Percentiles rank a stretch among this genome's conserved stretches.
phyloP scores from a whole-genome alignment of 805 yeast species.

The Metschnikowia matae region DNA sequence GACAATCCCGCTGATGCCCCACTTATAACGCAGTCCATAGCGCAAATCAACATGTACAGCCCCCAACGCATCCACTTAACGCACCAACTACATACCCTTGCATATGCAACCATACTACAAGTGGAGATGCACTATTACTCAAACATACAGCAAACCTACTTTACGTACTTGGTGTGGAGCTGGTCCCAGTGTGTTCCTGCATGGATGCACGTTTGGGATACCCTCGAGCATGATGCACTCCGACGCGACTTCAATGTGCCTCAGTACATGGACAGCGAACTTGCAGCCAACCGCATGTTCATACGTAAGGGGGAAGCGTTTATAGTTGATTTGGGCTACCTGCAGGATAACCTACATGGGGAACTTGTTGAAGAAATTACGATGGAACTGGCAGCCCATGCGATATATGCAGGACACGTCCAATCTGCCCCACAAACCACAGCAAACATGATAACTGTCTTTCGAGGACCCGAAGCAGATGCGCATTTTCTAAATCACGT shows the following conservation, averaged over 20 bases:
- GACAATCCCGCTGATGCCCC: neutral
- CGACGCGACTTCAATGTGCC: slow-evolving; percentile 15
- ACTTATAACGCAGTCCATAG: neutral
- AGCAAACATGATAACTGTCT: neutral
- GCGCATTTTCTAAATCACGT: slow-evolving; percentile 7
- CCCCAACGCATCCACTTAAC: slow-evolving; percentile 9
- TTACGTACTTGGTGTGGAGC: slow-evolving; percentile 9
- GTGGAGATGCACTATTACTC: slow-evolving; percentile 10
- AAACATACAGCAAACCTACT: slow-evolving; percentile 8
- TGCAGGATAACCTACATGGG: slow-evolving; percentile 12
- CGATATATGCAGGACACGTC: neutral
- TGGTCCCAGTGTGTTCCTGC: slow-evolving; percentile 1
- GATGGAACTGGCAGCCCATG: slow-evolving; percentile 6
- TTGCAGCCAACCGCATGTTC: slow-evolving; percentile 13
- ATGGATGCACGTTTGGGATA: slow-evolving; percentile 15
- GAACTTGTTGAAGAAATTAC: slow-evolving; percentile 10
- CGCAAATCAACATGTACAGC: slow-evolving; percentile 7
- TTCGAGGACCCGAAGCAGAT: neutral
- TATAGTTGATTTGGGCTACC: slow-evolving; percentile 5
- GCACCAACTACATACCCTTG: neutral
- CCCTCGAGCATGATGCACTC: slow-evolving; percentile 13
- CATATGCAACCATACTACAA: neutral
- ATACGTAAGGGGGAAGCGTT: slow-evolving; percentile 2
- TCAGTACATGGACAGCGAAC: slow-evolving; percentile 10
- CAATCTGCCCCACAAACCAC: neutral